Evolutionary conservation across 2,329 filamentous ascomycete species (phyloP).

Genomic region (Blastomyces gilchristii): DNA sequence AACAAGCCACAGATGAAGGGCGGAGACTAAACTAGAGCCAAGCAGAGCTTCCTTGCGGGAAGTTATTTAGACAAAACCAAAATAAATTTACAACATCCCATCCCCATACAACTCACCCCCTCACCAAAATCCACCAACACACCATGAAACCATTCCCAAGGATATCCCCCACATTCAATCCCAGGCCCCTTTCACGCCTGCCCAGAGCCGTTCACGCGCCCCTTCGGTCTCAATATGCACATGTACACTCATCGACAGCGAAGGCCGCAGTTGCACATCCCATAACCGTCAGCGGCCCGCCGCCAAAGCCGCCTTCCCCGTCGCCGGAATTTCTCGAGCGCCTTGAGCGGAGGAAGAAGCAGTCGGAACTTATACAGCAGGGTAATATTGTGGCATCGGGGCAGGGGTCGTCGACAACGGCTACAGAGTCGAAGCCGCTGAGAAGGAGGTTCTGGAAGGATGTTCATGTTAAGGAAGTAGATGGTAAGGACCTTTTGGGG

Average conservation of each 20-base stretch:
- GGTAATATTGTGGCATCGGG: conserved; percentile 35
- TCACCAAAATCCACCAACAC: neutral
- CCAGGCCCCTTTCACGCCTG: neutral
- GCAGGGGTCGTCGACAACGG: conserved; percentile 21
- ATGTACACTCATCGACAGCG: conserved; percentile 26
- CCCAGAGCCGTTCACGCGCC: neutral
- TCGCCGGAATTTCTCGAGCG: conserved; percentile 40
- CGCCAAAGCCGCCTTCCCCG: conserved; percentile 47
- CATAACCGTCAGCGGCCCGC: conserved; percentile 50
- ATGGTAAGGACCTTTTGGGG: conserved; percentile 41
- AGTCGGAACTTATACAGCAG: conserved; percentile 41
- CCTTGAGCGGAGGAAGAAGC: conserved; percentile 40
- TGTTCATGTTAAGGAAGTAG: conserved; percentile 57
- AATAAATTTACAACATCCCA: too few species aligned
- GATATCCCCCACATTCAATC: neutral
- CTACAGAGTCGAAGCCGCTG: conserved; percentile 35
- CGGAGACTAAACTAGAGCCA: too few species aligned
- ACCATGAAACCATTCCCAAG: conserved; percentile 2
- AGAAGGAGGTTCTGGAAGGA: conserved; percentile 82
- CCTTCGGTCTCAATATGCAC: conserved; percentile 20
- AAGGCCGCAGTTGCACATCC: conserved; percentile 47
- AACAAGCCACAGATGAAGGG: too few species aligned
- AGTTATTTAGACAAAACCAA: too few species aligned
- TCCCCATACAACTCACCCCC: too few species aligned
- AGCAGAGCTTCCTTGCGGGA: too few species aligned